Evolutionary conservation across 306 rosid species (phyloP), one percentile per base, ranked within the genome.

Genomic region (Abrus pulchellus): DNA sequence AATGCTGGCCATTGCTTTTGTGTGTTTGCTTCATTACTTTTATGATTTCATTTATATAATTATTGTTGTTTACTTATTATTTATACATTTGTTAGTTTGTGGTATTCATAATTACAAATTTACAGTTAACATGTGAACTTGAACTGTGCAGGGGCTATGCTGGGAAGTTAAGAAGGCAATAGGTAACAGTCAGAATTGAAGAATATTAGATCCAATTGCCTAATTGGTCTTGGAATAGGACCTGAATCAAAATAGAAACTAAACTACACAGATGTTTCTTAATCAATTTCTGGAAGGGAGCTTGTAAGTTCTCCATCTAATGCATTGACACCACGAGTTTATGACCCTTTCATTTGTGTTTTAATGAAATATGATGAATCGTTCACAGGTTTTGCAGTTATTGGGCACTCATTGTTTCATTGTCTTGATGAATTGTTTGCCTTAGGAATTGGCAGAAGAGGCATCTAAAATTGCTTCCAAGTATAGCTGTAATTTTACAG

Each of bases 121-220:
- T 64, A 8, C 70, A n/a, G 14, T 3, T 14, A 14, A 40, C 50
- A 38, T 38, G 70, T 38, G 5, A 49, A 48, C 70, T 64, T 64
- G 33, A 64, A 38, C 70, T 64, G 49, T 40, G 33, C 50, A 64
- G 50, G 29, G 50, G 68, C 68, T 5, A 63, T 63, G 68, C 5
- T 36, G 47, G 45, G 32, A 64, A 38, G 14, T 64, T 38, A 64
- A 6, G 10, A n/a, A 38, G 49, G 70, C 70, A 64, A n/a, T 64
- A n/a, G 47, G 68, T 64, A 64, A 30, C 29, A n/a, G 49, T 64
- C 3, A 36, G 32, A 36, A 36, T 34, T 62, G 45, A 28, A 34
- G 47, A 61, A 62, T 62, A 34, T 34, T 38, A n/a, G 30, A n/a
- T 66, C 40, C 0, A 10, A 44, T 28, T 40, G 7, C 9, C 4